Conservation (phyloP, 805 yeast genomes). For the Suhomyces emberorum region DNA sequence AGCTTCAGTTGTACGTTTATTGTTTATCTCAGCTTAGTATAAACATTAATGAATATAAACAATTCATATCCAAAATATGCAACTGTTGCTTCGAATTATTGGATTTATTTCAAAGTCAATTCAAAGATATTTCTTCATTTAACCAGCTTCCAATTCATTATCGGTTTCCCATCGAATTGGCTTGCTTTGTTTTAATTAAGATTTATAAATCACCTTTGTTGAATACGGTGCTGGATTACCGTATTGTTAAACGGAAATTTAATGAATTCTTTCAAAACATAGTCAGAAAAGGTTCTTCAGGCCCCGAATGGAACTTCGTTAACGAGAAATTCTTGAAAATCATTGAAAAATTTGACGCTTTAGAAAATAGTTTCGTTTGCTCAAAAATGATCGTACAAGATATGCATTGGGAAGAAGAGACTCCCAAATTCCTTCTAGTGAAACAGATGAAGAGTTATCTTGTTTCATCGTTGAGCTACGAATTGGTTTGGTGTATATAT, state of each 20-base stretch:
- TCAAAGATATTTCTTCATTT: conserved; percentile 15
- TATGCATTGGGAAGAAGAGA: conserved; percentile 5
- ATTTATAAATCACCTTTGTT: conserved; percentile 33
- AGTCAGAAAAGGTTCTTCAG: conserved; percentile 11
- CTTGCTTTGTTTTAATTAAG: conserved; percentile 28
- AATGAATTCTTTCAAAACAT: conserved; percentile 18
- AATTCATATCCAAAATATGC: conserved; percentile 23
- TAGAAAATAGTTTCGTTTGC: conserved; percentile 13
- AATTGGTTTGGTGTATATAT: conserved; percentile 39
- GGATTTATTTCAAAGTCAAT: conserved; percentile 20
- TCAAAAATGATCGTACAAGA: conserved; percentile 10
- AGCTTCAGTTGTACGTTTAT: conserved; percentile 36
- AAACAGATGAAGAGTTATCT: conserved; percentile 33
- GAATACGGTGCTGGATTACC: conserved; percentile 22
- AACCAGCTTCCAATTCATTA: conserved; percentile 40
- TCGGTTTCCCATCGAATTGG: conserved; percentile 36
- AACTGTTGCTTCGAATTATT: conserved; percentile 24
- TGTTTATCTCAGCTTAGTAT: conserved; percentile 25
- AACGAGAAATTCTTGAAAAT: conserved; percentile 22
- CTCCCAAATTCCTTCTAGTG: conserved; percentile 26
- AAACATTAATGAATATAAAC: conserved; percentile 25
- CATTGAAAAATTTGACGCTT: conserved; percentile 21
- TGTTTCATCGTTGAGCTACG: conserved; percentile 35
- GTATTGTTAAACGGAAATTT: conserved; percentile 22
- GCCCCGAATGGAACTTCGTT: conserved; percentile 21